phyloP scores from a whole-genome alignment of 345 rosid species.

The Gossypium bickii region DNA sequence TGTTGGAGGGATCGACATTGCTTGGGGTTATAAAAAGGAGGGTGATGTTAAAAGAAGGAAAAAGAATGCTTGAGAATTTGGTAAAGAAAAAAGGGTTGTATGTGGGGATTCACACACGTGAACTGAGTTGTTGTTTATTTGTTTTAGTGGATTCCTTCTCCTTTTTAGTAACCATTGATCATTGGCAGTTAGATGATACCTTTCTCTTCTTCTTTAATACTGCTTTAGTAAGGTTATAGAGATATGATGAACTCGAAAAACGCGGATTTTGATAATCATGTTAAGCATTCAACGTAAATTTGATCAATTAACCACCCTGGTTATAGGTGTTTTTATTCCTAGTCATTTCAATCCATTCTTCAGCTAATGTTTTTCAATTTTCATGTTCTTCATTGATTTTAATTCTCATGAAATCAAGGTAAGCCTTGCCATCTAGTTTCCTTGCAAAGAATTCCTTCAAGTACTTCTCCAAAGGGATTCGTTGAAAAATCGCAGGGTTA shows the following conservation, averaged over 20 bases:
- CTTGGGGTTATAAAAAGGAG: not conserved
- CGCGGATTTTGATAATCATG: too few relatives aligned
- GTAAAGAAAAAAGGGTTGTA: slow-evolving; percentile 2
- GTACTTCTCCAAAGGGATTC: slow-evolving; percentile 21
- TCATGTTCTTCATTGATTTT: not conserved
- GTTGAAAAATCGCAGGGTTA: slow-evolving; percentile 7
- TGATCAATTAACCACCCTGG: not conserved
- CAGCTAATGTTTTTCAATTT: not conserved
- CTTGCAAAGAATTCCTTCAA: slow-evolving; percentile 28
- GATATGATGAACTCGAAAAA: too few relatives aligned
- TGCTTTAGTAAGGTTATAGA: not conserved
- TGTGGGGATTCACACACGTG: not conserved
- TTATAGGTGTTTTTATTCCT: not conserved
- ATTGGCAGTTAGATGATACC: not conserved
- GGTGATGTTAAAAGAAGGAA: not conserved
- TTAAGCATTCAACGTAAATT: not conserved
- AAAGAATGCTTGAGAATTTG: not conserved
- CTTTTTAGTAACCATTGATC: not conserved
- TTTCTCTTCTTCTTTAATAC: too few relatives aligned
- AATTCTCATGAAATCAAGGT: slow-evolving; percentile 24
- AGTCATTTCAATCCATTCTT: not conserved
- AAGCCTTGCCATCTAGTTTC: slow-evolving; percentile 26
- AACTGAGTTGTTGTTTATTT: not conserved
- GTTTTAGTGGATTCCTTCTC: not conserved
- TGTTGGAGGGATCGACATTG: not conserved